Conservation (phyloP, 441 rosid genomes). For the Flueggea neowawraea region DNA sequence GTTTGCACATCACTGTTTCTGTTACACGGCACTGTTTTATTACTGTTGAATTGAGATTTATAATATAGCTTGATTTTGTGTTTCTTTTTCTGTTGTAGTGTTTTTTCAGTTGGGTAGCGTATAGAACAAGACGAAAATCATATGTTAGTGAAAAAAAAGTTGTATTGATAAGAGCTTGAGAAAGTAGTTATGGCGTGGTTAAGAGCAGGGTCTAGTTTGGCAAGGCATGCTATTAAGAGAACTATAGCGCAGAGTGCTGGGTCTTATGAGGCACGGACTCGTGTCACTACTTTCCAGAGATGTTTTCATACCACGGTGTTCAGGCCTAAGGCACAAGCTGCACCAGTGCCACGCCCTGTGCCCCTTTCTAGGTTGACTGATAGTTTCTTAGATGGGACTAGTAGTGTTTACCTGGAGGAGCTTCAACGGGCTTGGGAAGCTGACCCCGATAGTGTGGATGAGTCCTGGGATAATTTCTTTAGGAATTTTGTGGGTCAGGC, state of each 20-base stretch:
- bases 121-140: neutral
- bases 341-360: constrained; percentile 78
- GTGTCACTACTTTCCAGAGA: constrained; percentile 46
- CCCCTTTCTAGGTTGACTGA: constrained; percentile 92
- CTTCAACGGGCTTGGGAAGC: constrained; percentile 95
- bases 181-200: constrained; percentile 62
- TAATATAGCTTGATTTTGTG: no score
- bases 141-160: neutral
- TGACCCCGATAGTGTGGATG: constrained; percentile 91
- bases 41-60: no score
- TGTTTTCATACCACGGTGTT: constrained; percentile 56
- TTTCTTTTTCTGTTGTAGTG: no score
- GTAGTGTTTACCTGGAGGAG: constrained; percentile 96
- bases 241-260: constrained; percentile 49
- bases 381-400: constrained; percentile 90
- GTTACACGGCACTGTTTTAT: no score
- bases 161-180: neutral
- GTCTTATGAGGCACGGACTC: constrained; percentile 51
- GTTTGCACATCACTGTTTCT: no score
- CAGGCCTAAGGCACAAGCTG: constrained; percentile 60
- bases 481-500: constrained; percentile 96
- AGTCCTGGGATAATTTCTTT: constrained; percentile 98
- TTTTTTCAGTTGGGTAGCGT: no score
- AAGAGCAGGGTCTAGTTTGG: constrained; percentile 63
- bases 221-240: constrained; percentile 72